Conservation (phyloP, 139 green algal genomes). For the Nannochloris sp. region DNA sequence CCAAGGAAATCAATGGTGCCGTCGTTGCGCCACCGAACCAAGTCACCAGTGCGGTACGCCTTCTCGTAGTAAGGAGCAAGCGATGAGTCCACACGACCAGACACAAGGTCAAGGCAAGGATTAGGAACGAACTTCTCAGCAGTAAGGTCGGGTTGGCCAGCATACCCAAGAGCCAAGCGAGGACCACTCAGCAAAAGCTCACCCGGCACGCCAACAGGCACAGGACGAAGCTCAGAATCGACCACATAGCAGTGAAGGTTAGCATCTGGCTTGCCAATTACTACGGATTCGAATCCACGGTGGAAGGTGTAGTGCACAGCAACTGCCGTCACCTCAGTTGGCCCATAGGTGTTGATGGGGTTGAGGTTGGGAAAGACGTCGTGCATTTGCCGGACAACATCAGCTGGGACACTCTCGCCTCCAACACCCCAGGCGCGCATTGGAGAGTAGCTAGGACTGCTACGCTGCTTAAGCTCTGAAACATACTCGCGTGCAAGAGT, state of each 20-base stretch:
- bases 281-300: background rate
- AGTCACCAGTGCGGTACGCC: constrained; percentile 30
- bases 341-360: constrained; percentile 33
- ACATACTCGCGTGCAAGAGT: constrained; percentile 2
- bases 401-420: constrained; percentile 8
- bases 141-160: constrained; percentile 22
- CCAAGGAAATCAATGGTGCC: constrained; percentile 39
- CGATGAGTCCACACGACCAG: background rate
- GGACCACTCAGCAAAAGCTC: constrained; percentile 44
- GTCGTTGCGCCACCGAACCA: constrained; percentile 24
- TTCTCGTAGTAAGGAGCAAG: too few species aligned
- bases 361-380: too few species aligned
- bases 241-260: constrained; percentile 36
- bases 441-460: constrained; percentile 11
- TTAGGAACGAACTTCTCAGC: constrained; percentile 31
- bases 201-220: constrained; percentile 25
- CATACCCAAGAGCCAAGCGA: constrained; percentile 30
- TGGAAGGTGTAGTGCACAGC: background rate
- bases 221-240: constrained; percentile 8
- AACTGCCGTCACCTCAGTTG: constrained; percentile 35
- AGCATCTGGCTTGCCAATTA: constrained; percentile 31
- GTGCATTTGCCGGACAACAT: constrained; percentile 6
- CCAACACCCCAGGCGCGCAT: background rate
- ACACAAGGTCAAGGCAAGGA: background rate
- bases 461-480: constrained; percentile 1